Conservation (phyloP, 75 land plant species). For the Adiantum capillusveneris region DNA sequence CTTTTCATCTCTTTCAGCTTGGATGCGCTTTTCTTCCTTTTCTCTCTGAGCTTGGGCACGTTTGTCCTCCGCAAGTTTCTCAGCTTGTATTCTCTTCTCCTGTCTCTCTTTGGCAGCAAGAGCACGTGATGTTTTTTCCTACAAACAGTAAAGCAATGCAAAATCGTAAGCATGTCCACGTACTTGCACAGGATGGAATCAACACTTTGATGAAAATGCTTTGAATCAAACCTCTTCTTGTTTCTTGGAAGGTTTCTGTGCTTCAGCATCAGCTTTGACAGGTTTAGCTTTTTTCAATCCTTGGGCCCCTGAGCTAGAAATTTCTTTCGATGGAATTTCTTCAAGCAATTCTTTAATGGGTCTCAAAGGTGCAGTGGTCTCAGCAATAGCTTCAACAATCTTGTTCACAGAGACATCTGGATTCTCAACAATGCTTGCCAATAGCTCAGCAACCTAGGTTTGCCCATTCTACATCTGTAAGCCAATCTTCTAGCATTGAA, state of each 20-base stretch:
- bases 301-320: conserved; percentile 14
- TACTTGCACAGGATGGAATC: too few species aligned
- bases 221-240: conserved; percentile 13
- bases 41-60: neutral
- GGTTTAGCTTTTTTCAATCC: neutral
- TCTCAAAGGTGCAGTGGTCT: conserved; percentile 76
- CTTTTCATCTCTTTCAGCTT: conserved; percentile 1
- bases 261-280: neutral
- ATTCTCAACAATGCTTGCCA: conserved; percentile 74
- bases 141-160: neutral
- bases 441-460: conserved; percentile 60
- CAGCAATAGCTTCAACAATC: conserved; percentile 87
- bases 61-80: neutral
- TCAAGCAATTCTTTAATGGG: conserved; percentile 70
- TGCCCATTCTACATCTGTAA: too few species aligned
- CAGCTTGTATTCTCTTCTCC: neutral
- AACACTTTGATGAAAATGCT: too few species aligned
- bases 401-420: conserved; percentile 58
- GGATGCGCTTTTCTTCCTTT: conserved; percentile 6
- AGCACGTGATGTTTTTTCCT: too few species aligned
- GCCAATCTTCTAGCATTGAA: too few species aligned
- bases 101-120: too few species aligned
- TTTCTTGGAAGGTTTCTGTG: neutral
- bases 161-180: too few species aligned
- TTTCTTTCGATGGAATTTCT: conserved; percentile 45